Base-by-base conservation (phyloP, 805 yeast species). In the Metschnikowia aberdeeniae region DNA sequence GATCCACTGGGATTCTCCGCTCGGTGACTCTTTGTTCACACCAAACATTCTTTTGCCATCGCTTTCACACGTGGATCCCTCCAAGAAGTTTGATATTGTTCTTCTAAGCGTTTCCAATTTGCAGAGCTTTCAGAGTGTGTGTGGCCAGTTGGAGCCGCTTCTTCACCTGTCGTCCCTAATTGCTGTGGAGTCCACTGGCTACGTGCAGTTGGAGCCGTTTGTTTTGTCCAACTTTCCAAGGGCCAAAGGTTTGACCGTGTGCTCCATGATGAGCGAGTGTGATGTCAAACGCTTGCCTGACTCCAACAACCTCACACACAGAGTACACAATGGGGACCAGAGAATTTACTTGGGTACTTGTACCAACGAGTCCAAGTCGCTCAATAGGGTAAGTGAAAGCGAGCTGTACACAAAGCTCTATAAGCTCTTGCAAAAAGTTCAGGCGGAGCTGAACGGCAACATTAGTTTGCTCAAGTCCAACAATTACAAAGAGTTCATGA, bases 121-220 rank as follows among this genome's bases (percentile, higher is more conserved):
- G 34, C 76, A 72, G 53, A 67, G 64, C 50, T 68, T 70, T 51
- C 75, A 68, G 54, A 46, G 52, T 8, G 37, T 53, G 12, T 60
- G 69, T 39, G 45, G 51, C 13, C 53, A 47, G 26, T 46, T 70
- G 28, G 52, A 47, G 24, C 63, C 66, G 3, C 60, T 47, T 41
- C 47, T 70, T 17, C 50, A 59, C 36, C 43, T 52, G 7, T 49
- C 74, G 60, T 74, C 89, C 22, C 67, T 81, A 29, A 65, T 86
- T 2, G 66, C 85, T 22, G 66, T 86, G 31, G 95, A 86, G 63
- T 76, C 82, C 40, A 79, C 88, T 1, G 87, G 88, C 4, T 85
- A 77, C 58, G 78, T 86, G 45, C 83, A 83, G 60, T 61, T 86
- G 42, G 92, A 86, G 60, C 85, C 86, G 6, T 84, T 84, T 58